Evolutionary conservation across 129 eudicot species (phyloP).

Genomic region (Centaurea solstitialis): DNA sequence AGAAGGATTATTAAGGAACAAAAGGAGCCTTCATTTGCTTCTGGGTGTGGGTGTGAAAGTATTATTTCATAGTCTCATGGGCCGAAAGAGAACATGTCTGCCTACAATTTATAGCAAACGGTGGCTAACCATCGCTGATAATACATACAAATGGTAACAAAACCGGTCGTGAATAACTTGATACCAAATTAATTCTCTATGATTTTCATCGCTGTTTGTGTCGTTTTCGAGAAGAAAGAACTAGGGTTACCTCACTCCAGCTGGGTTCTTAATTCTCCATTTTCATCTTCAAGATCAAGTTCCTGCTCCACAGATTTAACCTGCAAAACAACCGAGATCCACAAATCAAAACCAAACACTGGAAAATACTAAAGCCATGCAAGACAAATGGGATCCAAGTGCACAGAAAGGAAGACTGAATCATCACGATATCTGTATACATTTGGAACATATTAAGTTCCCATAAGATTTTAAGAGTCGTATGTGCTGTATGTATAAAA

Average conservation of each 20-base stretch:
- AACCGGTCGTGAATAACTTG: not conserved
- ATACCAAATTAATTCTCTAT: not conserved
- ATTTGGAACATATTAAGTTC: not conserved
- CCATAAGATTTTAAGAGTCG: not conserved
- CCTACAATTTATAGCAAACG: constrained; percentile 3
- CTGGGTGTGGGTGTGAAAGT: not conserved
- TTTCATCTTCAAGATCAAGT: constrained; percentile 78
- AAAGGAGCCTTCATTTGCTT: not conserved
- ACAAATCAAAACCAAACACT: not conserved
- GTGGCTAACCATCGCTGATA: not conserved
- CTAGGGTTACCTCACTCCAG: constrained; percentile 36
- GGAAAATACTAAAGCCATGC: not conserved
- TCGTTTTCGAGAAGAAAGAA: constrained; percentile 12
- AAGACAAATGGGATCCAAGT: not conserved
- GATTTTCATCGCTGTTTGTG: not conserved
- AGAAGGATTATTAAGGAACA: not conserved
- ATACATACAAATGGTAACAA: constrained; percentile 27
- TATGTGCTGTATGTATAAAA: not conserved
- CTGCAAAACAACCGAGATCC: constrained; percentile 33
- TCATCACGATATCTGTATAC: not conserved
- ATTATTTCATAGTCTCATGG: not conserved
- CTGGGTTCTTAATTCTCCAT: constrained; percentile 45
- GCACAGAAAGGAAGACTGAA: not conserved
- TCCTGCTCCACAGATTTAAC: constrained; percentile 94
- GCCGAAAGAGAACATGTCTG: not conserved